Evolutionary conservation across 2,329 filamentous ascomycete species (phyloP).

Genomic region (Xylariaceae sp.): DNA sequence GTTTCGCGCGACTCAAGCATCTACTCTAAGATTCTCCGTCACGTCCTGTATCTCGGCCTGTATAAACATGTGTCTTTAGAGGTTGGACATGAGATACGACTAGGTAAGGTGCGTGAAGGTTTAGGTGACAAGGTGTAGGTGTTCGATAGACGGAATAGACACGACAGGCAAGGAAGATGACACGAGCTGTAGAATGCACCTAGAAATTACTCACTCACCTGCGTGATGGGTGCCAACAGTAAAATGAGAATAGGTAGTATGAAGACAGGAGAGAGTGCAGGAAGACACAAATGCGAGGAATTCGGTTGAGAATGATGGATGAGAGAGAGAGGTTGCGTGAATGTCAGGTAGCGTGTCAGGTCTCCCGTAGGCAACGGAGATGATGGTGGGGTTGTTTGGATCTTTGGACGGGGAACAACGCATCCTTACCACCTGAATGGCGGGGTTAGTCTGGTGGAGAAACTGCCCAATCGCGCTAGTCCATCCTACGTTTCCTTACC

Average conservation of each 20-base stretch:
- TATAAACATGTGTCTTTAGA: background rate
- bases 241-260: too few relatives aligned
- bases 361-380: background rate
- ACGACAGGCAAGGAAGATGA: background rate
- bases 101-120: background rate
- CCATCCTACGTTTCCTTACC: background rate
- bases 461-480: background rate
- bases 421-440: background rate
- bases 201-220: too few relatives aligned
- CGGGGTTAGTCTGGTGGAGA: background rate
- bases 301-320: background rate
- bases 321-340: background rate
- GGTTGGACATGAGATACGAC: background rate
- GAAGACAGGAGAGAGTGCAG: too few relatives aligned
- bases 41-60: background rate
- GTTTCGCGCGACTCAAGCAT: background rate
- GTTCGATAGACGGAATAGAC: background rate
- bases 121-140: background rate
- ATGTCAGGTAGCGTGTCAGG: background rate
- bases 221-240: too few relatives aligned
- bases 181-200: background rate
- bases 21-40: background rate
- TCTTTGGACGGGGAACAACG: background rate
- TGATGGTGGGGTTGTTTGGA: background rate
- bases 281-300: background rate